phyloP scores from a whole-genome alignment of 2,329 filamentous ascomycete species.

The Alternaria ethzedia region DNA sequence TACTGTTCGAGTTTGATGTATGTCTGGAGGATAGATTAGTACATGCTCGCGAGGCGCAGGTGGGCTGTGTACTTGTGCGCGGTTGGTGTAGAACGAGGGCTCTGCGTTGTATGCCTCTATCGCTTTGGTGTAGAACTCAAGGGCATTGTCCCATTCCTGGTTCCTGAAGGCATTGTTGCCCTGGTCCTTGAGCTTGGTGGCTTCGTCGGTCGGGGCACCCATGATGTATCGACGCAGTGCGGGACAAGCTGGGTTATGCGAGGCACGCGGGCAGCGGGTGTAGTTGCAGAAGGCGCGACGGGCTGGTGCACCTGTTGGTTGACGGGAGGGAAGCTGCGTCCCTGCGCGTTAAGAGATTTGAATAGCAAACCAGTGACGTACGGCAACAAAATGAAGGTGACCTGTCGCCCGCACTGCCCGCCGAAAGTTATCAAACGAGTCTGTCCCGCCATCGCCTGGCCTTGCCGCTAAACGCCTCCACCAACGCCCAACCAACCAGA shows the following conservation, averaged over 20 bases:
- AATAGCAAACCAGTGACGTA: conserved; percentile 13
- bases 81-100: conserved; percentile 90
- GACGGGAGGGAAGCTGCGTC: conserved; percentile 8
- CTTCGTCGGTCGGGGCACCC: conserved; percentile 65
- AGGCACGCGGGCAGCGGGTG: conserved; percentile 15
- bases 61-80: conserved; percentile 76
- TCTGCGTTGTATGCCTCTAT: conserved; percentile 84
- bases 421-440: conserved; percentile 33
- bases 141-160: conserved; percentile 83
- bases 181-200: conserved; percentile 85
- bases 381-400: conserved; percentile 12
- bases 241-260: conserved; percentile 17
- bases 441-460: conserved; percentile 33
- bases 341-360: not conserved
- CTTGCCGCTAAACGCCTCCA: conserved; percentile 27
- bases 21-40: conserved; percentile 63
- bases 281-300: conserved; percentile 25
- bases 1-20: conserved; percentile 96
- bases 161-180: conserved; percentile 91
- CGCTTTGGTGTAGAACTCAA: conserved; percentile 84
- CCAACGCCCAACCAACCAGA: conserved; percentile 25
- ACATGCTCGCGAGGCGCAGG: conserved; percentile 16
- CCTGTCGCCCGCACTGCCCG: conserved; percentile 14
- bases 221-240: conserved; percentile 26
- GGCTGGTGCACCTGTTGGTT: conserved; percentile 13